Conservation (phyloP, 2,329 filamentous ascomycete species). For the Sporothrix pseudoabietina region DNA sequence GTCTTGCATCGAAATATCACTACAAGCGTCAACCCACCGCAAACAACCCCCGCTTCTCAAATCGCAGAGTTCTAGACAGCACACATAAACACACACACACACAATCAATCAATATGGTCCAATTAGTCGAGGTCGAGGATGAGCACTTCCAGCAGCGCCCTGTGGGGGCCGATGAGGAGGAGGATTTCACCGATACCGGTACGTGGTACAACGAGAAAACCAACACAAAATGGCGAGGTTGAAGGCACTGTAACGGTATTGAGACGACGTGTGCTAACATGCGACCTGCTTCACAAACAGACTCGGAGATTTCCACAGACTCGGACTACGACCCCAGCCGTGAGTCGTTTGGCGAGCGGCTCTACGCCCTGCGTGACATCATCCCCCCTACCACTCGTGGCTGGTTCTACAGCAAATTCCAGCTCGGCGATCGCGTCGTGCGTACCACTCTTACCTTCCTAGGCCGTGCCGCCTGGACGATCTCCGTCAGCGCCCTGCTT, state of each 20-base stretch:
- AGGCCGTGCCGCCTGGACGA: slow-evolving; percentile 86
- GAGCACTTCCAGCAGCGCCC: slow-evolving; percentile 83
- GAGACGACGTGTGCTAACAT: background rate
- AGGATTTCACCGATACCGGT: slow-evolving; percentile 95
- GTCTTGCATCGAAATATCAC: background rate
- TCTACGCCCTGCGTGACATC: slow-evolving; percentile 74
- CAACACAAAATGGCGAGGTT: background rate
- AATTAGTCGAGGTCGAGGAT: slow-evolving; percentile 94
- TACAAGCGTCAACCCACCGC: background rate
- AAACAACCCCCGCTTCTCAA: background rate
- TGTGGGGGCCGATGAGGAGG: slow-evolving; percentile 73
- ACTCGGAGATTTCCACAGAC: slow-evolving; percentile 83
- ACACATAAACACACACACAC: slow-evolving; percentile 16
- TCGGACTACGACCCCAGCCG: slow-evolving; percentile 65
- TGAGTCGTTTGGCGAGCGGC: slow-evolving; percentile 66
- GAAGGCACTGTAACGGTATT: background rate
- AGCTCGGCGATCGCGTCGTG: slow-evolving; percentile 58
- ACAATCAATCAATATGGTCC: slow-evolving; percentile 67
- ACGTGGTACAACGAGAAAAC: slow-evolving; percentile 37
- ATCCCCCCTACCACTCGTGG: slow-evolving; percentile 72
- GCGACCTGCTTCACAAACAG: slow-evolving; percentile 46
- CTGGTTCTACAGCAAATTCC: slow-evolving; percentile 64
- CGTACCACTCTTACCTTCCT: slow-evolving; percentile 67
- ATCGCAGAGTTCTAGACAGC: background rate
- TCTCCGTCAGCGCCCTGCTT: slow-evolving; percentile 86